Percentiles rank a stretch among this genome's conserved stretches.
These are phyloP conservation scores for Hymenoscyphus infarciens DNA, from an alignment of 2,329 filamentous ascomycete species.

Conservation along the genomic window DNA sequence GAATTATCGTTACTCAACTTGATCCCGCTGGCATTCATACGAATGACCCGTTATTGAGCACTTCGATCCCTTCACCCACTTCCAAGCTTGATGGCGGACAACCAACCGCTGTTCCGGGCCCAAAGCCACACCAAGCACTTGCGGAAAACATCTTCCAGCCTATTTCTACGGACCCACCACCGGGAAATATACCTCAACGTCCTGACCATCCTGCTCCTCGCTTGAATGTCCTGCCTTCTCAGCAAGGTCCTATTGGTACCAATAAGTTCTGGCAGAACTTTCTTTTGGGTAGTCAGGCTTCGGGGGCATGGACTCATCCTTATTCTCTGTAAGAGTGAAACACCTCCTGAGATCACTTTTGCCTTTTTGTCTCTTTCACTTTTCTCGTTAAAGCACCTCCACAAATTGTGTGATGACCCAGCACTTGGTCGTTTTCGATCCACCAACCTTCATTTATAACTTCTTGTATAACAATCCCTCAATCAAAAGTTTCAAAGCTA, in stretches of 20 bases:
- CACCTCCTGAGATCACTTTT: too few species aligned
- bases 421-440: background rate
- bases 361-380: too few species aligned
- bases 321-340: constrained; percentile 50
- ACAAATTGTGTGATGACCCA: too few species aligned
- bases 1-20: constrained; percentile 36
- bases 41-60: constrained; percentile 24
- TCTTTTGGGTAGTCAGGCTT: constrained; percentile 69
- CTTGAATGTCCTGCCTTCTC: constrained; percentile 42
- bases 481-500: background rate
- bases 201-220: constrained; percentile 58
- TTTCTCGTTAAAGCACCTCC: too few species aligned
- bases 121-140: constrained; percentile 5
- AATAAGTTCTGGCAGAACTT: constrained; percentile 84
- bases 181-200: constrained; percentile 44
- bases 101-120: constrained; percentile 4
- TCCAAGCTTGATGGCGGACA: constrained; percentile 12
- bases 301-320: constrained; percentile 70
- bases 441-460: too few species aligned
- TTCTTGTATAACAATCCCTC: too few species aligned
- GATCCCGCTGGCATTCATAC: constrained; percentile 28
- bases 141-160: constrained; percentile 53
- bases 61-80: constrained; percentile 22
- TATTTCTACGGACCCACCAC: constrained; percentile 51
- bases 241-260: constrained; percentile 55